Evolutionary conservation across 1,139 yeast genomes (phyloP), one percentile per base, ranked within the genome.

Genomic region (Trichomonascaceae sp.): DNA sequence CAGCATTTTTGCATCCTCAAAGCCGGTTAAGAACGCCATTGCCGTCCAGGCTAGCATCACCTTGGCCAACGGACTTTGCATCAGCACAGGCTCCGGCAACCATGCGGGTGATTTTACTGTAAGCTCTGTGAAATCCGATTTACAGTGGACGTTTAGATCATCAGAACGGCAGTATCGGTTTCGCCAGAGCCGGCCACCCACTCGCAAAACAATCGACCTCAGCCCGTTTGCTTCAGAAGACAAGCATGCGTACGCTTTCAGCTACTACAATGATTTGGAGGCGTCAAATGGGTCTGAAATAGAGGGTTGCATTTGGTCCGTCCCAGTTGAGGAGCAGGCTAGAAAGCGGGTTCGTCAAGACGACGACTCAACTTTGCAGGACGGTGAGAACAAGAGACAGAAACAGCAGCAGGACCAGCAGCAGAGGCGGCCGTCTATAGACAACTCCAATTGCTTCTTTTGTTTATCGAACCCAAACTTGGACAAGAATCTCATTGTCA

Each of bases 391-490:
- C 15, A 22, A 25, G 4, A 30, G 18, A 3, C 32, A 27, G 13
- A 29, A 26, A 4, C 27, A 31, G 8, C 30, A 30, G 18, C 18
- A 27, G 3, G 26, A 27, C 11, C 18, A 27, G 9, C 16, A 29
- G 13, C 28, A 27, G n/a, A 30, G 30, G 16, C 26, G 16, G 13
- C 32, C 31, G 29, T n/a, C n/a, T n/a, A n/a, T n/a, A n/a, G n/a
- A n/a, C n/a, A n/a, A n/a, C 26, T 14, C 1, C 32, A 28, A 8
- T 30, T 87, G 97, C 50, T 85, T 80, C 57, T 80, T 87, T 50
- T 87, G 96, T 51, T 65, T 85, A 16, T 74, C 92, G 1, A 82
- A 82, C 47, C 82, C 93, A 0, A 69, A 74, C 14, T 68, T 81
- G 4, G 92, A 79, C 45, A 66, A 80, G 3, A 93, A 84, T 52